Conservation (phyloP, 139 green algal genomes). For the Microglena sp. region DNA sequence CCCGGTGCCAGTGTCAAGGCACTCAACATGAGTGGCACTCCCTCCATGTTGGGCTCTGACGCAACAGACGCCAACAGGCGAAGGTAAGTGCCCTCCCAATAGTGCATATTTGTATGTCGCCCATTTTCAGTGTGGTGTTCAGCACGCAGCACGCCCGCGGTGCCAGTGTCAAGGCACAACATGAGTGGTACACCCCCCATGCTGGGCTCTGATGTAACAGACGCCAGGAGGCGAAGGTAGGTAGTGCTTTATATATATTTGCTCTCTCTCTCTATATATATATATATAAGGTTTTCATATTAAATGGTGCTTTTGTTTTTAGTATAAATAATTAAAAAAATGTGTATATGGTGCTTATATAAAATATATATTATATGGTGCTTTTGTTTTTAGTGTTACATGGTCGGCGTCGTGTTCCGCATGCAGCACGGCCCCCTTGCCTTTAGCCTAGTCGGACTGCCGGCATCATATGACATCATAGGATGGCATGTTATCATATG, state of each 20-base stretch:
- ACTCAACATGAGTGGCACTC: neutral
- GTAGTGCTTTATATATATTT: constrained; percentile 9
- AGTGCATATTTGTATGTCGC: neutral
- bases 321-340: too few relatives aligned
- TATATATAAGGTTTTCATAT: too few relatives aligned
- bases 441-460: too few relatives aligned
- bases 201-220: constrained; percentile 43
- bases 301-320: too few relatives aligned
- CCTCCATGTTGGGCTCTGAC: constrained; percentile 42
- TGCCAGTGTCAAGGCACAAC: neutral
- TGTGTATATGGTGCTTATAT: too few relatives aligned
- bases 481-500: too few relatives aligned
- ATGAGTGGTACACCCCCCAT: constrained; percentile 8
- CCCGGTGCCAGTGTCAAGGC: neutral
- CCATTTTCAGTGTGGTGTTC: neutral
- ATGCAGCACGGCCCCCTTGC: constrained; percentile 10
- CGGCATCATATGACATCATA: too few relatives aligned
- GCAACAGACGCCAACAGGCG: constrained; percentile 51
- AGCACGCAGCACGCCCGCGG: neutral
- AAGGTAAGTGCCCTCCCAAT: constrained; percentile 30
- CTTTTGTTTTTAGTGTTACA: too few relatives aligned
- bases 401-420: constrained; percentile 30
- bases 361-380: too few relatives aligned
- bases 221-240: constrained; percentile 59
- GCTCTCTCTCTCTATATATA: too few relatives aligned